These are phyloP conservation scores for Ilyonectria destructans DNA, from an alignment of 2,329 filamentous ascomycete genomes.

Conservation along the genomic window DNA sequence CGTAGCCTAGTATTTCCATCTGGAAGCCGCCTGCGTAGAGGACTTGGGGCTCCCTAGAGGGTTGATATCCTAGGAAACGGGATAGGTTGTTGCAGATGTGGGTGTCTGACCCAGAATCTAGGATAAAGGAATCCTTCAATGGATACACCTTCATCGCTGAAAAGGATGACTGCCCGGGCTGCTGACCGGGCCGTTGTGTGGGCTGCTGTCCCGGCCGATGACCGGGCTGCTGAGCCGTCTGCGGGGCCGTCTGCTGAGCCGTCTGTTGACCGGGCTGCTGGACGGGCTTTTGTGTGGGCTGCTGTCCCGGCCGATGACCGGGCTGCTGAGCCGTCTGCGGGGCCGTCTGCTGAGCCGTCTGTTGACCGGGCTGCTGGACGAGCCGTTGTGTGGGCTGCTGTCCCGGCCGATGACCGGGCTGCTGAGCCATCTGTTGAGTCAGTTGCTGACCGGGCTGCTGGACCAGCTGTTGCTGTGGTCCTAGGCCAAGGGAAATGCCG, in stretches of 20 bases:
- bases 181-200: background rate
- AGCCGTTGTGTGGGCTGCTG: constrained; percentile 2
- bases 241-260: no score
- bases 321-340: no score
- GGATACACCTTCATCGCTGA: background rate
- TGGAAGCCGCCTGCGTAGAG: background rate
- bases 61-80: background rate
- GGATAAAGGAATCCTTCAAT: constrained; percentile 20
- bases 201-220: background rate
- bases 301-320: no score
- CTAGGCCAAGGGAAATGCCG: no score
- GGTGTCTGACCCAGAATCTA: constrained; percentile 12
- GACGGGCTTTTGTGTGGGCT: no score
- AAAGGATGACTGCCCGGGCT: background rate
- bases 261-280: no score
- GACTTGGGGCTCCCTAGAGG: background rate
- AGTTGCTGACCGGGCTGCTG: no score
- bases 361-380: background rate
- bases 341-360: no score
- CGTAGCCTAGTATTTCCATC: constrained; percentile 25
- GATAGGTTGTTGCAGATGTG: constrained; percentile 18
- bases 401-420: no score
- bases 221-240: no score
- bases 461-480: no score
- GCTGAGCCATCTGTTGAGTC: no score